Conservation (phyloP, 208 protist species). For the Crithidia bombi region DNA sequence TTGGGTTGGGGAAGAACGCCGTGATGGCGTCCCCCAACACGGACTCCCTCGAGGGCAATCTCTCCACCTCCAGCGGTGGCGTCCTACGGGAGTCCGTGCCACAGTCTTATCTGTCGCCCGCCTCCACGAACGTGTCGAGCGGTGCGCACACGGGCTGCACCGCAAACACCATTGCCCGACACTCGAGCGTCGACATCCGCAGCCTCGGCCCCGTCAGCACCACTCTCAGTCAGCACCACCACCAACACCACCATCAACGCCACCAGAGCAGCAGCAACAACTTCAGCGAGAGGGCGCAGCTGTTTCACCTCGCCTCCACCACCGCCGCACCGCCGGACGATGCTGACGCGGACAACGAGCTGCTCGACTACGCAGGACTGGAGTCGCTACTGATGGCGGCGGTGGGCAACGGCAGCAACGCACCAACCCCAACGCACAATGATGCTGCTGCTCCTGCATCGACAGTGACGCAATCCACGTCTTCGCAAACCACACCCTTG, state of each 20-base stretch:
- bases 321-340: background rate
- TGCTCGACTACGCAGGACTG: slow-evolving; percentile 1
- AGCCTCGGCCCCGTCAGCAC: background rate
- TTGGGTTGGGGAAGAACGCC: background rate
- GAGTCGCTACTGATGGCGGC: slow-evolving; percentile 21
- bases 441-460: background rate
- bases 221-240: background rate
- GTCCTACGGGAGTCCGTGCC: background rate
- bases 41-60: slow-evolving; percentile 8
- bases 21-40: slow-evolving; percentile 11
- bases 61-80: slow-evolving; percentile 16
- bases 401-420: background rate
- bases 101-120: background rate
- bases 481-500: slow-evolving; percentile 1
- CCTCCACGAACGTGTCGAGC: background rate
- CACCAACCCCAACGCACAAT: background rate
- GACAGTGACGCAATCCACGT: background rate
- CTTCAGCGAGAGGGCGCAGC: background rate
- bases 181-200: background rate
- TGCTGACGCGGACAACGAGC: background rate
- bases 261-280: background rate
- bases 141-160: slow-evolving; percentile 1
- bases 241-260: background rate
- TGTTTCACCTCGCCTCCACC: background rate
- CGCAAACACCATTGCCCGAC: background rate